Evolutionary conservation across 495 filamentous ascomycete species (phyloP).

Genomic region (Talaromyces wortmannii): DNA sequence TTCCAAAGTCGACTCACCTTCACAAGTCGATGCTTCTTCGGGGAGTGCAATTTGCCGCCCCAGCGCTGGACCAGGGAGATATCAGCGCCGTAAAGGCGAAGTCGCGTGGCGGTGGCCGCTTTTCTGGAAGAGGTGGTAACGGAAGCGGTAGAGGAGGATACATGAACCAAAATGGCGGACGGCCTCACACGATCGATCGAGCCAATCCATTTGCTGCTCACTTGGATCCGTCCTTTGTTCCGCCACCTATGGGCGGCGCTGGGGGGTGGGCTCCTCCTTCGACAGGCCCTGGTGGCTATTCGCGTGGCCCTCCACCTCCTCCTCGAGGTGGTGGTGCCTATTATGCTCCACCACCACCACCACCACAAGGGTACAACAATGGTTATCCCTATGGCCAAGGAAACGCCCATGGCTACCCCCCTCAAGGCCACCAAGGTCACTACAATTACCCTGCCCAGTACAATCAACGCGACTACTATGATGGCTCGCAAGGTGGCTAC

Average conservation of each 20-base stretch:
- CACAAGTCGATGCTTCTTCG: conserved; percentile 95
- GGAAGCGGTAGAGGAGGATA: conserved; percentile 46
- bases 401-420: conserved; percentile 19
- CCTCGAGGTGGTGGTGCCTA: conserved; percentile 28
- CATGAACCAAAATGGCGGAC: conserved; percentile 33
- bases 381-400: conserved; percentile 11
- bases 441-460: conserved; percentile 11
- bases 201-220: conserved; percentile 50
- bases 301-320: conserved; percentile 33
- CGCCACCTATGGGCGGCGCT: conserved; percentile 21
- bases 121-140: conserved; percentile 49
- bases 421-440: conserved; percentile 23
- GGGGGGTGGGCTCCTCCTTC: conserved; percentile 32
- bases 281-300: conserved; percentile 24
- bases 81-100: conserved; percentile 59
- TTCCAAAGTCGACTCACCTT: conserved; percentile 59
- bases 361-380: conserved; percentile 19
- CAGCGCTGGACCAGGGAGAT: conserved; percentile 66
- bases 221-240: conserved; percentile 42
- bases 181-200: conserved; percentile 18
- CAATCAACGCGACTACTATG: conserved; percentile 12
- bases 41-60: conserved; percentile 64
- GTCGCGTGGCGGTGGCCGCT: conserved; percentile 49
- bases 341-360: conserved; percentile 16
- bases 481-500: conserved; percentile 15